These are phyloP conservation scores for Cyberlindnera misumaiensis DNA, from an alignment of 805 yeast genomes.

Conservation along the genomic window DNA sequence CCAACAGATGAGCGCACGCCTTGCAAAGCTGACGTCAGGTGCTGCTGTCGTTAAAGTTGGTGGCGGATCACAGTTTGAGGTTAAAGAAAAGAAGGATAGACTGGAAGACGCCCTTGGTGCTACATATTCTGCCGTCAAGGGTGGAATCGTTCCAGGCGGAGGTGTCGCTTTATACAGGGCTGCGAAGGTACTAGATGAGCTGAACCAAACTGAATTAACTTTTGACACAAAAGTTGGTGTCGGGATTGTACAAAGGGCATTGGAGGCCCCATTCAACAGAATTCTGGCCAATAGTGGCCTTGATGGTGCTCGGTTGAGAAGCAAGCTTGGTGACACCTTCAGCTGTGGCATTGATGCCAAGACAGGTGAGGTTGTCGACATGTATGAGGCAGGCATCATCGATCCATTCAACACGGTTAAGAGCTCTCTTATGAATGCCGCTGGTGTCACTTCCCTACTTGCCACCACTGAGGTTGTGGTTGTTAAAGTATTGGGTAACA, in stretches of 20 bases:
- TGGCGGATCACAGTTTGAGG: slow-evolving; percentile 95
- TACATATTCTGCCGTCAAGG: slow-evolving; percentile 97
- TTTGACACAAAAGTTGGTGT: slow-evolving; percentile 97
- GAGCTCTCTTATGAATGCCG: slow-evolving; percentile 91
- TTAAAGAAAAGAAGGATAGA: slow-evolving; percentile 98
- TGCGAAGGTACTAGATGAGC: slow-evolving; percentile 63
- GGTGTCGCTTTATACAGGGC: slow-evolving; percentile 98
- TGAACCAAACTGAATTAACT: slow-evolving; percentile 29
- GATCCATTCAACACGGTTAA: slow-evolving; percentile 98
- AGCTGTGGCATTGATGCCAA: slow-evolving; percentile 88
- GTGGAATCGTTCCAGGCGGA: slow-evolving; percentile 98
- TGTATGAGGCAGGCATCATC: slow-evolving; percentile 94
- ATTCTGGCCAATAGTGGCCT: slow-evolving; percentile 96
- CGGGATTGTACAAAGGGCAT: slow-evolving; percentile 85
- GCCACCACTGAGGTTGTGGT: slow-evolving; percentile 99
- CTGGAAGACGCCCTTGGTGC: slow-evolving; percentile 98
- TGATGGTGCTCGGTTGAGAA: slow-evolving; percentile 70
- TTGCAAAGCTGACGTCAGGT: slow-evolving; percentile 96
- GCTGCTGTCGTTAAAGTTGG: slow-evolving; percentile 98
- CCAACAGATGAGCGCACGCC: slow-evolving; percentile 95
- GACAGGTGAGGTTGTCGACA: slow-evolving; percentile 89
- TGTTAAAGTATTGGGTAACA: slow-evolving; percentile 64
- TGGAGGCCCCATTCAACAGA: slow-evolving; percentile 91
- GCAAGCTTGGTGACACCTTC: slow-evolving; percentile 48
- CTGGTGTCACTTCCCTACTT: slow-evolving; percentile 94